Percentiles rank a stretch among this genome's conserved stretches.
These are phyloP conservation scores for Aspergillus clavatus DNA, from an alignment of 2,329 filamentous ascomycete species.

Conservation along the genomic window DNA sequence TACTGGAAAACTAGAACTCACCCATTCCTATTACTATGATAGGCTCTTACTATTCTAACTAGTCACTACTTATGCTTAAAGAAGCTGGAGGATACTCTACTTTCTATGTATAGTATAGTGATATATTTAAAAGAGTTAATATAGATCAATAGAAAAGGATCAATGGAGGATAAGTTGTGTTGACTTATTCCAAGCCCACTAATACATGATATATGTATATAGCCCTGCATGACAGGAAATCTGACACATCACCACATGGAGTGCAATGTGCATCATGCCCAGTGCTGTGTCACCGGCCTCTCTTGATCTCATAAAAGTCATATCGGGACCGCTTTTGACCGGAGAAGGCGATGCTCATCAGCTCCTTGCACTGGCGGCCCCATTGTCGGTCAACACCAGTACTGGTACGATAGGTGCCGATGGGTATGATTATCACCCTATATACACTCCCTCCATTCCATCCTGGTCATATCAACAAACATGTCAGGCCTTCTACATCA, in stretches of 20 bases:
- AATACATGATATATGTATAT: background rate
- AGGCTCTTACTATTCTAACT: background rate
- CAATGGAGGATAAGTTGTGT: background rate
- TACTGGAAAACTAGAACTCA: constrained; percentile 2
- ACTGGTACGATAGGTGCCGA: background rate
- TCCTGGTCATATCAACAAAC: background rate
- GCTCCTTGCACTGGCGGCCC: background rate
- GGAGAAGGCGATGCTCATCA: background rate
- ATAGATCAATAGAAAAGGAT: background rate
- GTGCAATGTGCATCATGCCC: background rate
- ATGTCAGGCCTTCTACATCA: background rate
- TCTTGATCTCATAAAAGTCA: background rate
- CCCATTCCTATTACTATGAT: constrained; percentile 14
- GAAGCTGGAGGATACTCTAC: background rate
- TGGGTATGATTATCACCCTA: background rate
- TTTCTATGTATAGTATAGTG: background rate
- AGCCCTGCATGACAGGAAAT: background rate
- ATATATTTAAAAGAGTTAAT: background rate
- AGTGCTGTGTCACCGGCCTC: background rate
- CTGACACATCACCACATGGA: background rate
- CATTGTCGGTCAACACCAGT: background rate
- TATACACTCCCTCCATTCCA: background rate
- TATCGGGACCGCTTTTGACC: background rate
- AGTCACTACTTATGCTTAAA: no score
- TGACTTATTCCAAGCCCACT: background rate